Evolutionary conservation across 495 filamentous ascomycete genomes (phyloP).

Genomic region (Hypoxylon fragiforme): DNA sequence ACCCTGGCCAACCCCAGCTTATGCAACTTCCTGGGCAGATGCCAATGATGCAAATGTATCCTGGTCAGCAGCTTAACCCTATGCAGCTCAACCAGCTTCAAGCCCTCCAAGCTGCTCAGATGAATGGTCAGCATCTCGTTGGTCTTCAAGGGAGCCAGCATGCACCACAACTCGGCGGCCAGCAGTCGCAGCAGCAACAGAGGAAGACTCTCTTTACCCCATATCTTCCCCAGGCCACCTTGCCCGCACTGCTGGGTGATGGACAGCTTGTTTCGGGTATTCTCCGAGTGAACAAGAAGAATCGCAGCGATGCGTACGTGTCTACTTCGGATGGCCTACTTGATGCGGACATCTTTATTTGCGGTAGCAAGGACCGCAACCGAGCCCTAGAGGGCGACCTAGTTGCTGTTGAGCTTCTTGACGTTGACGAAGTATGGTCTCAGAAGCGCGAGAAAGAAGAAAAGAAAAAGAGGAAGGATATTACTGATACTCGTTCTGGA

Average conservation of each 20-base stretch:
- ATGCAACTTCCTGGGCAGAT: conserved; percentile 84
- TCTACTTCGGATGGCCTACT: conserved; percentile 82
- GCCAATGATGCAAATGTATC: conserved; percentile 75
- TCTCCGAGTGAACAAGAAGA: conserved; percentile 98
- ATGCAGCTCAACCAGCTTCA: conserved; percentile 91
- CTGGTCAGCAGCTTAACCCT: conserved; percentile 82
- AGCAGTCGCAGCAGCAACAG: conserved; percentile 83
- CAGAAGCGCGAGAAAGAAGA: conserved; percentile 99
- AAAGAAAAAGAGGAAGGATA: conserved; percentile 99
- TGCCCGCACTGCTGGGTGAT: conserved; percentile 87
- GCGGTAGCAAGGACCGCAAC: conserved; percentile 97
- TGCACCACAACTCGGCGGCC: conserved; percentile 65
- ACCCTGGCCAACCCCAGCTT: conserved; percentile 86
- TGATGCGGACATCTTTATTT: conserved; percentile 99
- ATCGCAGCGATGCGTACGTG: conserved; percentile 96
- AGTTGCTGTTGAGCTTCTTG: conserved; percentile 92
- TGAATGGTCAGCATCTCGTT: conserved; percentile 73
- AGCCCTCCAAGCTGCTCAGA: conserved; percentile 81
- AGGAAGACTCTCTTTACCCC: conserved; percentile 98
- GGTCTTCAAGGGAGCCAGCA: conserved; percentile 77
- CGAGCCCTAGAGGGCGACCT: conserved; percentile 93
- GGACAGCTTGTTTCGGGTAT: conserved; percentile 95
- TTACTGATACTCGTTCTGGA: conserved; percentile 82
- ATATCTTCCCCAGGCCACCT: conserved; percentile 91
- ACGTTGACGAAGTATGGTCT: conserved; percentile 97